Conservation (phyloP, 148 eudicot genomes). For the Camellia sinensis region DNA sequence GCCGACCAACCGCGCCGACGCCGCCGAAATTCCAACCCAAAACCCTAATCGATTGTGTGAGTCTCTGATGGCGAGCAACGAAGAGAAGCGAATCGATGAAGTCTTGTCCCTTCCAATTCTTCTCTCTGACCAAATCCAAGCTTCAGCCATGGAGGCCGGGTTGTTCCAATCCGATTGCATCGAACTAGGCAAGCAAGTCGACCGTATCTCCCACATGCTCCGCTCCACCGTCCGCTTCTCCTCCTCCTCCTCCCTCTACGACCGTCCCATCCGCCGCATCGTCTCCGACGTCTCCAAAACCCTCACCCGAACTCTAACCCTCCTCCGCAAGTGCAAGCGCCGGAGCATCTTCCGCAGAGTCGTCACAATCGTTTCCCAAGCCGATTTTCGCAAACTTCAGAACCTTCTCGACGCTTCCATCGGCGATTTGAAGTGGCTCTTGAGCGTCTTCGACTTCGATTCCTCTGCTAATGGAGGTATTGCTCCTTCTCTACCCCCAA, state of each 20-base stretch:
- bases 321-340: constrained; percentile 56
- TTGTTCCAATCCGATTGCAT: constrained; percentile 47
- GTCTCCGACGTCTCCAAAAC: constrained; percentile 33
- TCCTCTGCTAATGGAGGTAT: constrained; percentile 31
- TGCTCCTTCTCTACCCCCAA: constrained; percentile 64
- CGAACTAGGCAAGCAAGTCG: constrained; percentile 36
- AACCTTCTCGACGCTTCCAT: constrained; percentile 48
- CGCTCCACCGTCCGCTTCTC: constrained; percentile 49
- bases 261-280: constrained; percentile 61
- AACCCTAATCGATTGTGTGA: too few species aligned
- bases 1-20: too few species aligned
- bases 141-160: constrained; percentile 30
- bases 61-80: background rate
- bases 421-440: constrained; percentile 68
- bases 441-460: constrained; percentile 38
- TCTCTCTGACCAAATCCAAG: constrained; percentile 38
- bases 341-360: constrained; percentile 49
- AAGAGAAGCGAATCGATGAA: constrained; percentile 31
- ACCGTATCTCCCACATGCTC: constrained; percentile 42
- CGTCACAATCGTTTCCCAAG: constrained; percentile 43
- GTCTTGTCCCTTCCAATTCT: constrained; percentile 47
- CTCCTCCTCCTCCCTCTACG: constrained; percentile 37
- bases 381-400: constrained; percentile 58
- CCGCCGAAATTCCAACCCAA: too few species aligned
- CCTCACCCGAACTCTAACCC: constrained; percentile 38